A percentile compares a stretch with the other conserved stretches of the same genome.
Evolutionary conservation across 208 protist species (phyloP).

Genomic region (Crithidia expoeki): DNA sequence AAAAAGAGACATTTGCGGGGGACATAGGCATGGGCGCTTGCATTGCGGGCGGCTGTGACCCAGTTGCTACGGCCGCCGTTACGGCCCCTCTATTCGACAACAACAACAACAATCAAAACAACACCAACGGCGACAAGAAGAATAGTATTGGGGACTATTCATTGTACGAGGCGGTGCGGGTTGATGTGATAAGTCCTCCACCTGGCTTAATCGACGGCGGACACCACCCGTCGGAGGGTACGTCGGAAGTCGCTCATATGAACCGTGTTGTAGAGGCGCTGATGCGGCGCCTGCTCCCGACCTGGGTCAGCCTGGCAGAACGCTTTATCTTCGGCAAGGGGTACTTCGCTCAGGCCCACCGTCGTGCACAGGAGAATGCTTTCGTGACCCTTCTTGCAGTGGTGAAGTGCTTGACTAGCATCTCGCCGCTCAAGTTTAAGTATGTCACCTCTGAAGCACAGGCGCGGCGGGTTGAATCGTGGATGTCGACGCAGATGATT

Average conservation of each 20-base stretch:
- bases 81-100: background rate
- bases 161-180: slow-evolving; percentile 8
- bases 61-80: background rate
- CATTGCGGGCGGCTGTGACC: background rate
- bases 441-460: slow-evolving; percentile 50
- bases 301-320: slow-evolving; percentile 64
- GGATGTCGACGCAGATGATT: slow-evolving; percentile 57
- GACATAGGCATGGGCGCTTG: background rate
- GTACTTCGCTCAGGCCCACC: slow-evolving; percentile 54
- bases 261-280: slow-evolving; percentile 36
- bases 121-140: background rate
- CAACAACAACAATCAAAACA: background rate
- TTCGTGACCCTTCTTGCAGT: slow-evolving; percentile 81
- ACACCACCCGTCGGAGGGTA: slow-evolving; percentile 4
- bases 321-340: slow-evolving; percentile 52
- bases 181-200: slow-evolving; percentile 20
- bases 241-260: slow-evolving; percentile 13
- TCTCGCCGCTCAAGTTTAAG: slow-evolving; percentile 66
- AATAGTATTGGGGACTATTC: background rate
- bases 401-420: slow-evolving; percentile 55
- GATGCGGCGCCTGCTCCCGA: slow-evolving; percentile 58
- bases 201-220: slow-evolving; percentile 8
- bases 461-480: slow-evolving; percentile 58
- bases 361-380: slow-evolving; percentile 80
- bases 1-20: slow-evolving; percentile 5